A percentile compares a stretch with the other conserved stretches of the same genome.
Evolutionary conservation across 441 rosid genomes (phyloP).

Genomic region (Viola pubescens): DNA sequence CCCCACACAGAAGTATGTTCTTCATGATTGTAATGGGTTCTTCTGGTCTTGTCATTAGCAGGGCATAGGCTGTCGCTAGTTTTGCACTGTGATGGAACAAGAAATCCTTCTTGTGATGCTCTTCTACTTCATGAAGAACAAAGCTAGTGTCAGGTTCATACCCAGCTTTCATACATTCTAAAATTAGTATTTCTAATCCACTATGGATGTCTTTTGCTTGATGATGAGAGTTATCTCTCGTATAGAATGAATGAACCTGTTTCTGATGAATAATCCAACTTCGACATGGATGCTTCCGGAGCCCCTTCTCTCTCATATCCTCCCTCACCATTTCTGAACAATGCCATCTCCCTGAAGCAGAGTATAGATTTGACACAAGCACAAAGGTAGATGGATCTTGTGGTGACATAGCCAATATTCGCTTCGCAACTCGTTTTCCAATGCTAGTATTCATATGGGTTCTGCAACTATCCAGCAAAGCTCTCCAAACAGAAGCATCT

Average conservation of each 20-base stretch:
- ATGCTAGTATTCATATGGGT: conserved; percentile 41
- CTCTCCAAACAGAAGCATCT: conserved; percentile 50
- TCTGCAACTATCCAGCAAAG: conserved; percentile 73
- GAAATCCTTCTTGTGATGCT: conserved; percentile 70
- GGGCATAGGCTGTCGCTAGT: conserved; percentile 67
- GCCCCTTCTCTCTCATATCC: conserved; percentile 50
- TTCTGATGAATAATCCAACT: conserved; percentile 71
- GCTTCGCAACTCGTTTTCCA: conserved; percentile 52
- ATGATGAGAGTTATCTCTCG: conserved; percentile 60
- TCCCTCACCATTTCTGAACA: conserved; percentile 58
- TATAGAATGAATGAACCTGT: conserved; percentile 53
- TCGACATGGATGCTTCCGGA: conserved; percentile 59
- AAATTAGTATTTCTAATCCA: conserved; percentile 55
- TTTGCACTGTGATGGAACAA: conserved; percentile 81
- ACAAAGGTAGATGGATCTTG: conserved; percentile 56
- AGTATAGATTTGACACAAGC: conserved; percentile 69
- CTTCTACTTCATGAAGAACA: conserved; percentile 87
- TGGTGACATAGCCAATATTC: conserved; percentile 44
- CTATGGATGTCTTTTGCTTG: conserved; percentile 56
- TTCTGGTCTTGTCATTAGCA: conserved; percentile 39
- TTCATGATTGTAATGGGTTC: conserved; percentile 51
- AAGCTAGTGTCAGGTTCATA: conserved; percentile 74
- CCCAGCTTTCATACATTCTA: conserved; percentile 65
- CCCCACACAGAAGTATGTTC: conserved; percentile 72
- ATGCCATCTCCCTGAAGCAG: conserved; percentile 83